Conservation (phyloP, 2,329 filamentous ascomycete genomes). For the Fonsecaea erecta region DNA sequence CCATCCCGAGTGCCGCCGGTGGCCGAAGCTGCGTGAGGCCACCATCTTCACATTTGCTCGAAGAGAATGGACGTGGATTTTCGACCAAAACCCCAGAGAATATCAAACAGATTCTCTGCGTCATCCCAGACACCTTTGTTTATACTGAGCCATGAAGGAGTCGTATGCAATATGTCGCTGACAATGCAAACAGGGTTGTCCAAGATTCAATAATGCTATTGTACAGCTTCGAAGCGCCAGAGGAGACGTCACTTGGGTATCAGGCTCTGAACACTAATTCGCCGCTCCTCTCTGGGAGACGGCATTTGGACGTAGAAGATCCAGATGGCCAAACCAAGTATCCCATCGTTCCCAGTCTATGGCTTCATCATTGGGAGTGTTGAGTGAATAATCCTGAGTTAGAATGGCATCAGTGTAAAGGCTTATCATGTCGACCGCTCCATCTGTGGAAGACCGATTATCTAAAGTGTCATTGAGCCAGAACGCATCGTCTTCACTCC, state of each 20-base stretch:
- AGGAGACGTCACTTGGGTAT: not conserved
- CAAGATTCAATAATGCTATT: too few relatives aligned
- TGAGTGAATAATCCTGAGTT: conserved; percentile 33
- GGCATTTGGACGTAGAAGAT: conserved; percentile 4
- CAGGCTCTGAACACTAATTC: not conserved
- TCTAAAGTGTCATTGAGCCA: not conserved
- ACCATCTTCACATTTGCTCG: conserved; percentile 69
- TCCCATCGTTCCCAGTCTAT: conserved; percentile 41
- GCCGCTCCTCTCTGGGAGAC: not conserved
- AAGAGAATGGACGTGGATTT: conserved; percentile 71
- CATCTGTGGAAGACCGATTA: not conserved
- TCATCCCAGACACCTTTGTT: too few relatives aligned
- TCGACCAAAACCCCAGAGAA: conserved; percentile 58
- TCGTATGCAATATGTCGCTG: too few relatives aligned
- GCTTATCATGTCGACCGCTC: not conserved
- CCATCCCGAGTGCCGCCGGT: conserved; percentile 59
- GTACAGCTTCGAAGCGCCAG: too few relatives aligned
- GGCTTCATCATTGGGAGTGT: conserved; percentile 24
- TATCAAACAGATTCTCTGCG: too few relatives aligned
- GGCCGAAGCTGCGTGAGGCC: conserved; percentile 66
- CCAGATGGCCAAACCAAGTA: conserved; percentile 36
- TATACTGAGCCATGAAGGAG: too few relatives aligned
- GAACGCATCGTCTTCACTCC: not conserved
- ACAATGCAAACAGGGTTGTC: too few relatives aligned
- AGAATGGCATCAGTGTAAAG: conserved; percentile 24